Evolutionary conservation across 495 filamentous ascomycete genomes (phyloP).

Genomic region (Aspergillus campestris): DNA sequence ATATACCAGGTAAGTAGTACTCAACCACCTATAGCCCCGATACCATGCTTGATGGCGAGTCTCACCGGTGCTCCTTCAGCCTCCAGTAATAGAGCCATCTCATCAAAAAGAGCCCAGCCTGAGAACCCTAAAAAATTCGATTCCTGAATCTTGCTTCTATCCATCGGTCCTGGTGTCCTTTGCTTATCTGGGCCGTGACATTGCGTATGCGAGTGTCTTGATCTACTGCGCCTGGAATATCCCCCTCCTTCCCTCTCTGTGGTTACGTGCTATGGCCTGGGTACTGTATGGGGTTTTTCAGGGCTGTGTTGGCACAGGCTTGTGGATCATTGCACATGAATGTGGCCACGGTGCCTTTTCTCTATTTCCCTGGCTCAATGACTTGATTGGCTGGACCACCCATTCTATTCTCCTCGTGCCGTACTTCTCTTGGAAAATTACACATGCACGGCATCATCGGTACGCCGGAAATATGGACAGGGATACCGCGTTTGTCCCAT

Average conservation of each 20-base stretch:
- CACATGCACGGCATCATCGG: conserved; percentile 65
- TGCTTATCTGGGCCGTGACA: conserved; percentile 62
- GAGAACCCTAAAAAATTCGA: conserved; percentile 73
- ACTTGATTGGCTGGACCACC: conserved; percentile 56
- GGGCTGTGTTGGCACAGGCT: conserved; percentile 68
- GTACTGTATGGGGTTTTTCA: conserved; percentile 62
- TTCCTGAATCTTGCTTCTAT: conserved; percentile 75
- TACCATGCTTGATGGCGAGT: too few species aligned
- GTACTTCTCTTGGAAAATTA: conserved; percentile 72
- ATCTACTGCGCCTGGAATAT: conserved; percentile 45
- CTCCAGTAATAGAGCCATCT: too few species aligned
- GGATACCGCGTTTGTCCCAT: conserved; percentile 52
- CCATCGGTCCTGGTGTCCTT: conserved; percentile 55
- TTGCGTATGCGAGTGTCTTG: conserved; percentile 50
- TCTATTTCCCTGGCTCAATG: conserved; percentile 49
- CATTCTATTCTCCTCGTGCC: conserved; percentile 62
- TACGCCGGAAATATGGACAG: conserved; percentile 51
- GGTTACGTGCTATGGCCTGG: conserved; percentile 52
- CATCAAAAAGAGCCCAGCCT: conserved; percentile 48
- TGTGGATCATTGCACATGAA: conserved; percentile 84
- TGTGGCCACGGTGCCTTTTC: conserved; percentile 78
- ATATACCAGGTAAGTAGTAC: too few species aligned
- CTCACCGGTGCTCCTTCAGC: too few species aligned
- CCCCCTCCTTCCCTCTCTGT: conserved; percentile 25
- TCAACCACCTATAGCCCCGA: too few species aligned